These are phyloP conservation scores for Bacidia gigantensis DNA, from an alignment of 495 filamentous ascomycete species.

Conservation along the genomic window DNA sequence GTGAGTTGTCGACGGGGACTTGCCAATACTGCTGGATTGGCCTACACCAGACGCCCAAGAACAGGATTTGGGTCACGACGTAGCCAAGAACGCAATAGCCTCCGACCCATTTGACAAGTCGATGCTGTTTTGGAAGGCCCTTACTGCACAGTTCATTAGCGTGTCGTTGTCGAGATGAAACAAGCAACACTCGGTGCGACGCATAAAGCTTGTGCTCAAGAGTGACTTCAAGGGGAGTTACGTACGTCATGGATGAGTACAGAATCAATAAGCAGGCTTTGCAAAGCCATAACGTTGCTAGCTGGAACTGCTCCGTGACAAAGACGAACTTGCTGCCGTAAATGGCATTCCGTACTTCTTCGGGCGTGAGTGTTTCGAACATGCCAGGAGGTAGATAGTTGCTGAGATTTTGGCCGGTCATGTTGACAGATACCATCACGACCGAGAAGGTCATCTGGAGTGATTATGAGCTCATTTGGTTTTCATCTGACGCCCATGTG, in stretches of 20 bases:
- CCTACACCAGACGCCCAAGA: constrained; percentile 49
- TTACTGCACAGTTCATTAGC: constrained; percentile 18
- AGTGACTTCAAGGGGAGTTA: background rate
- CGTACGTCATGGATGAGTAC: constrained; percentile 39
- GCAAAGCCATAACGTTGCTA: constrained; percentile 35
- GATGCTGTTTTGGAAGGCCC: constrained; percentile 28
- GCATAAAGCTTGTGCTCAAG: too few species aligned
- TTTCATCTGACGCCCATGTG: background rate
- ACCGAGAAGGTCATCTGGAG: constrained; percentile 33
- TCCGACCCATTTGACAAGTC: constrained; percentile 38
- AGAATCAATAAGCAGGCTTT: constrained; percentile 41
- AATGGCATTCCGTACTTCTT: constrained; percentile 31
- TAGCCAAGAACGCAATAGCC: constrained; percentile 42
- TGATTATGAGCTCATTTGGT: background rate
- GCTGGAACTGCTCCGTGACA: constrained; percentile 31
- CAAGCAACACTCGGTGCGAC: too few species aligned
- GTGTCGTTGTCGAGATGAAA: too few species aligned
- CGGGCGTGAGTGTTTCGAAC: constrained; percentile 28
- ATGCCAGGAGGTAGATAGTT: constrained; percentile 40
- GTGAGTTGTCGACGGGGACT: constrained; percentile 29
- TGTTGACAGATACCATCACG: constrained; percentile 38
- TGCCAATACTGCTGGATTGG: constrained; percentile 51
- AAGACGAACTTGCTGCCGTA: constrained; percentile 44
- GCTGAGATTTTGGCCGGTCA: constrained; percentile 33
- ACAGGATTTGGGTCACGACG: constrained; percentile 46